Evolutionary conservation across 352 stramenopile genomes (phyloP).

Genomic region (Globisporangium ultimum): DNA sequence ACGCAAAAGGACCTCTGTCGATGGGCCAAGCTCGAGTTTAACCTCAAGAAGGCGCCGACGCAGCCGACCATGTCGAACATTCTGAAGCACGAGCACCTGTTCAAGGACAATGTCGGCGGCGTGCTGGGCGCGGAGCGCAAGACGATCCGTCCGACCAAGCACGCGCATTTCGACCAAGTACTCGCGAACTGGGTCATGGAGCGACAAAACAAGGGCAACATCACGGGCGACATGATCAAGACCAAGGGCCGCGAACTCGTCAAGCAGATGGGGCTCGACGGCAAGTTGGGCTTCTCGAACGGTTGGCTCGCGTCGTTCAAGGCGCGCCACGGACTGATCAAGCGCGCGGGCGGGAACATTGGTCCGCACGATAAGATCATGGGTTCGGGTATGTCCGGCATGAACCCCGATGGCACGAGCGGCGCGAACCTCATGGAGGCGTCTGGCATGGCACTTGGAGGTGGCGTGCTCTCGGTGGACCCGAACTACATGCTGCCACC

Average conservation of each 20-base stretch:
- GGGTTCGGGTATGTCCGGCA: slow-evolving; percentile 4
- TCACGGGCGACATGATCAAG: slow-evolving; percentile 89
- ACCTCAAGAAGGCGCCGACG: slow-evolving; percentile 76
- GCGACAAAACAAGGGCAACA: slow-evolving; percentile 84
- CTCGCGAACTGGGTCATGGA: slow-evolving; percentile 89
- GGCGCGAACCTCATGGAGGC: slow-evolving; percentile 38
- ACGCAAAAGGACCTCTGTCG: slow-evolving; percentile 86
- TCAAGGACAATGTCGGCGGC: slow-evolving; percentile 81
- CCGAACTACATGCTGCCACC: slow-evolving; percentile 76
- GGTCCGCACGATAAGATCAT: slow-evolving; percentile 30
- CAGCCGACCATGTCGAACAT: slow-evolving; percentile 42
- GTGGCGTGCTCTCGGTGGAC: slow-evolving; percentile 33
- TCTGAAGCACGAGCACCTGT: slow-evolving; percentile 85
- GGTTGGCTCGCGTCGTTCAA: slow-evolving; percentile 86
- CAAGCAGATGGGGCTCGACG: slow-evolving; percentile 81
- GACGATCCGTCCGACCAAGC: slow-evolving; percentile 75
- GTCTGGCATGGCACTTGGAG: slow-evolving; percentile 45
- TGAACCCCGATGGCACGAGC: neutral
- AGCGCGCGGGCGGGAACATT: slow-evolving; percentile 39
- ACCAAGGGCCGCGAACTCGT: slow-evolving; percentile 75
- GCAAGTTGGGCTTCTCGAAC: slow-evolving; percentile 84
- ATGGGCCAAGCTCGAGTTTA: slow-evolving; percentile 89
- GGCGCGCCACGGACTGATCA: slow-evolving; percentile 77
- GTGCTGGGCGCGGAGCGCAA: slow-evolving; percentile 77
- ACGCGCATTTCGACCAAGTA: slow-evolving; percentile 81